Evolutionary conservation across 2,329 filamentous ascomycete species (phyloP).

Genomic region (Fusarium fujikuroi): DNA sequence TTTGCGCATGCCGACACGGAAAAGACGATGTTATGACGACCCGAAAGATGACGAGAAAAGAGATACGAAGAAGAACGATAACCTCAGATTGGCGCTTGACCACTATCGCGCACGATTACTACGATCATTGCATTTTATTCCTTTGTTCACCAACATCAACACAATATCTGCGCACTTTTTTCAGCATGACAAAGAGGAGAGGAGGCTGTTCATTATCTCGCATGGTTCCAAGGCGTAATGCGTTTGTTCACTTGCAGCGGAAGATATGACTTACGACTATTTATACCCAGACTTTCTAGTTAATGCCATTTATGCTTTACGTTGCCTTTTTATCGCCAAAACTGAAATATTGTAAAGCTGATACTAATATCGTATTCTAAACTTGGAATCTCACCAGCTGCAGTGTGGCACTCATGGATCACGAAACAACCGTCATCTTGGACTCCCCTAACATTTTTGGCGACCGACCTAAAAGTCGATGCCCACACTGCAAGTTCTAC

Average conservation of each 20-base stretch:
- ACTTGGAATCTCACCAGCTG: background rate
- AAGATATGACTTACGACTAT: slow-evolving; percentile 37
- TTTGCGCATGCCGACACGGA: slow-evolving; percentile 16
- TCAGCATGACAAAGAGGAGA: background rate
- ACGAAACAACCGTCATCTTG: background rate
- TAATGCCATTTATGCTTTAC: slow-evolving; percentile 23
- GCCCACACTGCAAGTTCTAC: slow-evolving; percentile 24
- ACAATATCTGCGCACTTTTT: background rate
- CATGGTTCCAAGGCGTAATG: slow-evolving; percentile 19
- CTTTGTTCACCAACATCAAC: slow-evolving; percentile 29
- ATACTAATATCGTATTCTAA: background rate
- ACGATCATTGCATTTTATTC: slow-evolving; percentile 25
- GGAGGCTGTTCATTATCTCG: slow-evolving; percentile 16
- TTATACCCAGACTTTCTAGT: slow-evolving; percentile 34
- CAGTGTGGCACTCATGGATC: background rate
- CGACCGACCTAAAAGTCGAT: background rate
- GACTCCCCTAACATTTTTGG: background rate
- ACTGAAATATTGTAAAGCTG: background rate
- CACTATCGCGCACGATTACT: slow-evolving; percentile 1
- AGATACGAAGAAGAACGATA: background rate
- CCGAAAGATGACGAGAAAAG: background rate
- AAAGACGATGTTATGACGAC: slow-evolving; percentile 19
- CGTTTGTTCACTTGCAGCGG: slow-evolving; percentile 28
- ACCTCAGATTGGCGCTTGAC: slow-evolving; percentile 1
- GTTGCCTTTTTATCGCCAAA: background rate